A percentile compares a stretch with the other conserved stretches of the same genome.
phyloP scores from a whole-genome alignment of 1,284 basidiomycete species.

The Pseudomicrostroma phylloplanum region DNA sequence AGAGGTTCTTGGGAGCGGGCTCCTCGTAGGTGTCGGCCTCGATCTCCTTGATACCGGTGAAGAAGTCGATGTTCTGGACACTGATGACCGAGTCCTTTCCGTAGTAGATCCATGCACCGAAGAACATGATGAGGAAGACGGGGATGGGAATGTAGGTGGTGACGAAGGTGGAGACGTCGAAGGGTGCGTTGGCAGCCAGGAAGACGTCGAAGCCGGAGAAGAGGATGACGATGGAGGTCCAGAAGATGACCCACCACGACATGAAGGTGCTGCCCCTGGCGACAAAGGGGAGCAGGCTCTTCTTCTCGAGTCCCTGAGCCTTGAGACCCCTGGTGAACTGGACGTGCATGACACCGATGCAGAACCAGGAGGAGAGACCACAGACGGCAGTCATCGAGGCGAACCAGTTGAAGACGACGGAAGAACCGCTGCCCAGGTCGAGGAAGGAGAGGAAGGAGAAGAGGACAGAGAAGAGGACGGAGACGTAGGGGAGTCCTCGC shows the following conservation, averaged over 20 bases:
- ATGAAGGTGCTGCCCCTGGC: conserved; percentile 17
- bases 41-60: conserved; percentile 54
- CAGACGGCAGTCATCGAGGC: conserved; percentile 63
- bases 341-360: conserved; percentile 68
- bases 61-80: conserved; percentile 70
- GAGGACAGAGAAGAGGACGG: conserved; percentile 63
- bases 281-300: conserved; percentile 56
- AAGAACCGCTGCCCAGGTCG: conserved; percentile 48
- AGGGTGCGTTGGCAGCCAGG: conserved; percentile 42
- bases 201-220: conserved; percentile 53
- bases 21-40: conserved; percentile 30
- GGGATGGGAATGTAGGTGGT: conserved; percentile 72
- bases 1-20: conserved; percentile 22
- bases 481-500: conserved; percentile 68
- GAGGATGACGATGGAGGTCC: conserved; percentile 38
- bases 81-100: conserved; percentile 51
- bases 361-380: conserved; percentile 75
- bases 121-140: conserved; percentile 41
- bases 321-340: conserved; percentile 65
- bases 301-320: conserved; percentile 58
- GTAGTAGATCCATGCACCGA: conserved; percentile 5
- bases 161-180: conserved; percentile 61
- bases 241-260: conserved; percentile 41
- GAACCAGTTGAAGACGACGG: conserved; percentile 59
- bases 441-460: conserved; percentile 67